These are phyloP conservation scores for Angomonas ambiguus DNA, from an alignment of 208 protist species.

Conservation along the genomic window DNA sequence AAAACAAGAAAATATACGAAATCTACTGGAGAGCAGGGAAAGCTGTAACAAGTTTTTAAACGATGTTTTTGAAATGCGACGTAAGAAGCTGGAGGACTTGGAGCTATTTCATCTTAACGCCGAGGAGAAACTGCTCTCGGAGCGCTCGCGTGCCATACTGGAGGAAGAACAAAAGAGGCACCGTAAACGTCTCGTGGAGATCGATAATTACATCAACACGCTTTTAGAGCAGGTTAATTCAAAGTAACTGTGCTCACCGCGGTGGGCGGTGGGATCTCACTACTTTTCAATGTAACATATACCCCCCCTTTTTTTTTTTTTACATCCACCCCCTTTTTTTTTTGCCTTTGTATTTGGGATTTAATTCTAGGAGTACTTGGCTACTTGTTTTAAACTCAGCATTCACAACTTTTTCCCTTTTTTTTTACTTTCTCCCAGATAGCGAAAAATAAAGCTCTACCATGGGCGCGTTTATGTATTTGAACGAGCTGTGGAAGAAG, in stretches of 20 bases:
- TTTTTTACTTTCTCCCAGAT: not conserved
- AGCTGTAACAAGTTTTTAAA: slow-evolving; percentile 73
- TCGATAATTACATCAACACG: slow-evolving; percentile 55
- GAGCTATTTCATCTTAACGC: slow-evolving; percentile 63
- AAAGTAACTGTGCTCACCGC: not conserved
- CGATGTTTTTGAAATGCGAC: slow-evolving; percentile 76
- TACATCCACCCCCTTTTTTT: not conserved
- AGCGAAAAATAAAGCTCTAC: slow-evolving; percentile 26
- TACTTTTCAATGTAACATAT: not conserved
- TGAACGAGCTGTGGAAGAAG: slow-evolving; percentile 99
- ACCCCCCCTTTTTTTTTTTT: not conserved
- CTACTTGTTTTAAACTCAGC: no score
- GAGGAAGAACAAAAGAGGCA: slow-evolving; percentile 60
- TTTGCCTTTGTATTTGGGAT: not conserved
- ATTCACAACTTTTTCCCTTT: not conserved
- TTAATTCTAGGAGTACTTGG: no score
- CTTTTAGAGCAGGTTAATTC: slow-evolving; percentile 6
- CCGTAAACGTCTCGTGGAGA: slow-evolving; percentile 57
- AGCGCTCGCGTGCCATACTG: slow-evolving; percentile 42
- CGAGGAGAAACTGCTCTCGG: slow-evolving; percentile 58
- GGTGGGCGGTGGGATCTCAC: no score
- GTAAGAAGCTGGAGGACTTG: slow-evolving; percentile 71
- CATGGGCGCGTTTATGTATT: slow-evolving; percentile 99
- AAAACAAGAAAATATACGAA: slow-evolving; percentile 35
- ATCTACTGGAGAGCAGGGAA: slow-evolving; percentile 69